phyloP scores from a whole-genome alignment of 1,139 yeast species.

The Nakaseomyces sp. region DNA sequence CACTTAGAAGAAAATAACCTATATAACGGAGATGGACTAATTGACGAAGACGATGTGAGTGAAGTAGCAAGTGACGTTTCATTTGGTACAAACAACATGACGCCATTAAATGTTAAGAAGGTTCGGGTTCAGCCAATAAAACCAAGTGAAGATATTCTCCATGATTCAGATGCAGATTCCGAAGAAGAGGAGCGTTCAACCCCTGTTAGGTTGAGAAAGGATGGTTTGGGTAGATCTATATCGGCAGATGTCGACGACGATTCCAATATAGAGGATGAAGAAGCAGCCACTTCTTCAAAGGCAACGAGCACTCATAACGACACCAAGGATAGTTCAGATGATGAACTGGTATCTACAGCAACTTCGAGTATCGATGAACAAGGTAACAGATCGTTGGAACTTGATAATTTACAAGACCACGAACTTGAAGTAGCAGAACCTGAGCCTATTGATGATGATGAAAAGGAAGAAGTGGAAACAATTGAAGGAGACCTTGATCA shows the following conservation, averaged over 20 bases:
- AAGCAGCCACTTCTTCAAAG: no score
- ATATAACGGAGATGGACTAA: neutral
- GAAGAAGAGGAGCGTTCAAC: neutral
- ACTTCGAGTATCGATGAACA: no score
- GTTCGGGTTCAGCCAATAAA: neutral
- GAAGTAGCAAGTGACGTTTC: conserved; percentile 32
- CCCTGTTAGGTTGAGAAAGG: neutral
- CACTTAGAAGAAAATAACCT: conserved; percentile 10
- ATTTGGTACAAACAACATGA: conserved; percentile 22
- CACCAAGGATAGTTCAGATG: no score
- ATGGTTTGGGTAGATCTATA: neutral
- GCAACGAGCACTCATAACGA: no score
- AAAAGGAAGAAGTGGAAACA: neutral
- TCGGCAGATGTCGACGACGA: neutral
- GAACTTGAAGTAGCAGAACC: neutral
- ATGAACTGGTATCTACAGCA: no score
- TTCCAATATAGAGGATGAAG: neutral
- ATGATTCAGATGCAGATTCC: neutral
- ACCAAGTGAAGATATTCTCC: neutral
- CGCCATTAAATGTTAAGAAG: conserved; percentile 25
- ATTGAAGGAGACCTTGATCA: no score
- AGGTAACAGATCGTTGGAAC: neutral
- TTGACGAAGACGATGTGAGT: conserved; percentile 27
- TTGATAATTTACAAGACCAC: neutral
- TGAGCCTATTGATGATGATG: neutral